Base-by-base conservation (phyloP, 805 yeast species). In the Candida insectorum region DNA sequence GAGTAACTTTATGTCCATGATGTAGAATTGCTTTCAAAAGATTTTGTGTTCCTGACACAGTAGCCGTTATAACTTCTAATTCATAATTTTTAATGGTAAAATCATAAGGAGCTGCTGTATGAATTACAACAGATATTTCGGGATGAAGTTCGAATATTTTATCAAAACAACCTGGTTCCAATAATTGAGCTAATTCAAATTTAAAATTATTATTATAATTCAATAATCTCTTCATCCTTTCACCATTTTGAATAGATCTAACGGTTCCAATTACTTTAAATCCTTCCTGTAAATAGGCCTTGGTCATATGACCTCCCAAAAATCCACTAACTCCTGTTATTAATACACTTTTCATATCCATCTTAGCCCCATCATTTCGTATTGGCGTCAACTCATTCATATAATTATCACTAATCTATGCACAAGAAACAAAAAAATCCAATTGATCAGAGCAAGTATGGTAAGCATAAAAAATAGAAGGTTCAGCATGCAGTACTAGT, bases 311-410 rank as follows among this genome's bases (percentile, higher is more conserved):
- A 40, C 61, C 69, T 13, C 79, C 79, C 37, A 75, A 64, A 45
- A 65, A 75, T 8, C 81, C 81, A 8, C 74, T 58, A 15, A 75
- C 77, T 20, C 81, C 81, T 4, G 79, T 59, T 16, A 75, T 67
- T 24, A 71, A 60, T 22, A 71, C 73, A n/a, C 47, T 45, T 17
- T 30, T 22, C 23, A n/a, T n/a, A n/a, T n/a, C n/a, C n/a, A n/a
- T n/a, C n/a, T n/a, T n/a, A n/a, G n/a, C n/a, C n/a, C n/a, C n/a
- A n/a, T n/a, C n/a, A n/a, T n/a, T n/a, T n/a, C n/a, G n/a, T n/a
- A n/a, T n/a, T n/a, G n/a, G n/a, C n/a, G n/a, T n/a, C n/a, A n/a
- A n/a, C n/a, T n/a, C n/a, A n/a, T n/a, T n/a, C n/a, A n/a, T n/a
- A n/a, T n/a, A n/a, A n/a, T n/a, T n/a, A n/a, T n/a, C n/a, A n/a